phyloP scores from a whole-genome alignment of 352 stramenopile genomes.

The Pythium dissimile region DNA sequence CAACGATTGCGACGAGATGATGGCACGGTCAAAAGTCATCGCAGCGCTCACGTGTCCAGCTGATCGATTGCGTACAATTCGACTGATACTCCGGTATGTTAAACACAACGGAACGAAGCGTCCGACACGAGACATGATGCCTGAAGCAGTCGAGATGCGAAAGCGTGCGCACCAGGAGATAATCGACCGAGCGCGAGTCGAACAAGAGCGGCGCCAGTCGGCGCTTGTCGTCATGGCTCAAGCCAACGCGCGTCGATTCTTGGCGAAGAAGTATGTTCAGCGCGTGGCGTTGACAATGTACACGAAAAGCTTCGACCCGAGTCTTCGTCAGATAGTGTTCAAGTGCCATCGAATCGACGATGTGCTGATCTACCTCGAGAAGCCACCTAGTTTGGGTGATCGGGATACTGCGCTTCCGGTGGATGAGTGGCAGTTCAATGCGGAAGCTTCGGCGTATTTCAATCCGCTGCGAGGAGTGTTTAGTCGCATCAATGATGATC shows the following conservation, averaged over 20 bases:
- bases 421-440: constrained; percentile 36
- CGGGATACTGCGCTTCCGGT: constrained; percentile 37
- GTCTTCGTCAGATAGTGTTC: constrained; percentile 34
- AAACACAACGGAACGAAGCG: constrained; percentile 19
- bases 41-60: not conserved
- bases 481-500: constrained; percentile 36
- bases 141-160: constrained; percentile 29
- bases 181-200: not conserved
- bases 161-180: not conserved
- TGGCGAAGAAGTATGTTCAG: constrained; percentile 32
- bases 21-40: not conserved
- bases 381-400: constrained; percentile 46
- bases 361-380: constrained; percentile 19
- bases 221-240: constrained; percentile 34
- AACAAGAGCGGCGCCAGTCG: not conserved
- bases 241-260: constrained; percentile 23
- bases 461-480: constrained; percentile 40
- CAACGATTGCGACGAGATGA: not conserved
- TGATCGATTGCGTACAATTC: constrained; percentile 15
- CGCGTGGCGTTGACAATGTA: constrained; percentile 45
- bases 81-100: constrained; percentile 38
- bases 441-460: constrained; percentile 11
- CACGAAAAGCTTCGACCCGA: constrained; percentile 38
- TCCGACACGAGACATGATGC: constrained; percentile 39
- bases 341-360: constrained; percentile 9